phyloP scores from a whole-genome alignment of 306 rosid genomes.

The Vigna angularis region DNA sequence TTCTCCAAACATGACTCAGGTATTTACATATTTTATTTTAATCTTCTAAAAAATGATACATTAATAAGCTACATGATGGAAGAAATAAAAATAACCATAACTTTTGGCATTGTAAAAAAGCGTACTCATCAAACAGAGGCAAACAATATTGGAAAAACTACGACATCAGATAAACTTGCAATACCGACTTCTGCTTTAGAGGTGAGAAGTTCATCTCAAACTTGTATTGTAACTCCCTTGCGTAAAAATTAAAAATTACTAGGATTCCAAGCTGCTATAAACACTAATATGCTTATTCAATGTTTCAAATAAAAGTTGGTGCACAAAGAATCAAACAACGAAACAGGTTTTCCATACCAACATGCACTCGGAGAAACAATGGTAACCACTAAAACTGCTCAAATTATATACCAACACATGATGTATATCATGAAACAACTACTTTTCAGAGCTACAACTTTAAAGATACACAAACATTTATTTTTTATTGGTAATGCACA shows the following conservation, averaged over 20 bases:
- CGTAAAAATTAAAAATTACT: neutral
- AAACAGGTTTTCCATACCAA: neutral
- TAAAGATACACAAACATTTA: neutral
- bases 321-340: neutral
- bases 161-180: no score
- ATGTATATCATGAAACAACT: neutral
- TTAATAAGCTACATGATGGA: neutral
- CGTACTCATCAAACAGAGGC: no score
- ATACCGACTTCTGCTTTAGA: neutral
- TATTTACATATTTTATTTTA: neutral
- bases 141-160: neutral
- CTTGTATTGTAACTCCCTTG: neutral
- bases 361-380: neutral
- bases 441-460: neutral
- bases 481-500: neutral
- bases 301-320: neutral
- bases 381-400: neutral
- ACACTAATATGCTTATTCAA: neutral
- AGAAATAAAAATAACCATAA: neutral
- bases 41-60: neutral
- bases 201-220: neutral
- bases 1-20: neutral
- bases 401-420: neutral
- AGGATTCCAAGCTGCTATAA: neutral
- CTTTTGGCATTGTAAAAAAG: no score